Conservation (phyloP, 2,329 filamentous ascomycete genomes). For the Neonectria ditissima region DNA sequence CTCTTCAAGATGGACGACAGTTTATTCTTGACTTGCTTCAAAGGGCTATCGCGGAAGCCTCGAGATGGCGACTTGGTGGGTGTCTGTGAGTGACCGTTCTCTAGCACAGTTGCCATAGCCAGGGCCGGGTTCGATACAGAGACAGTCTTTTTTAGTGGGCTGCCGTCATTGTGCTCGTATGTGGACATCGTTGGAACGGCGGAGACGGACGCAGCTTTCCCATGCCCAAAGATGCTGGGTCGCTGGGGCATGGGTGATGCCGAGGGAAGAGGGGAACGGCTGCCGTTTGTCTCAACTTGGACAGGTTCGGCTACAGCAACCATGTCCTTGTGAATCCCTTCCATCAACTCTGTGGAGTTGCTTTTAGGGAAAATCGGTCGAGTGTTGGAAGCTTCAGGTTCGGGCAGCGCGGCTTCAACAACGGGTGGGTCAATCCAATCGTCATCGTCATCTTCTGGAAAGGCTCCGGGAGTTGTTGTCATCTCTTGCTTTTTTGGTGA, state of each 20-base stretch:
- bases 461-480: constrained; percentile 68
- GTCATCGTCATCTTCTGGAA: constrained; percentile 66
- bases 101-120: constrained; percentile 57
- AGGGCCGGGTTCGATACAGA: constrained; percentile 69
- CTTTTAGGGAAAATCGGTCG: constrained; percentile 70
- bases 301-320: constrained; percentile 57
- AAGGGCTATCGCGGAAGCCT: constrained; percentile 76
- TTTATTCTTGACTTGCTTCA: constrained; percentile 94
- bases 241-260: constrained; percentile 29
- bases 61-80: constrained; percentile 68
- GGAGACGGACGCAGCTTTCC: constrained; percentile 74
- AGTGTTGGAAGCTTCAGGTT: constrained; percentile 44
- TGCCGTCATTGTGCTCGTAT: constrained; percentile 34
- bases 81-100: constrained; percentile 57
- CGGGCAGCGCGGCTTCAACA: constrained; percentile 44
- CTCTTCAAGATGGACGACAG: constrained; percentile 91
- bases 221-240: constrained; percentile 51
- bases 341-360: constrained; percentile 71
- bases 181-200: constrained; percentile 54
- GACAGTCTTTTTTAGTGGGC: constrained; percentile 67
- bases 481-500: constrained; percentile 47
- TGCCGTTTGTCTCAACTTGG: constrained; percentile 17
- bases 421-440: constrained; percentile 72
- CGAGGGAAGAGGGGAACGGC: constrained; percentile 30
- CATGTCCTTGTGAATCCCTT: constrained; percentile 62